Evolutionary conservation across 2,329 filamentous ascomycete species (phyloP).

Genomic region (Fusarium domesticum): DNA sequence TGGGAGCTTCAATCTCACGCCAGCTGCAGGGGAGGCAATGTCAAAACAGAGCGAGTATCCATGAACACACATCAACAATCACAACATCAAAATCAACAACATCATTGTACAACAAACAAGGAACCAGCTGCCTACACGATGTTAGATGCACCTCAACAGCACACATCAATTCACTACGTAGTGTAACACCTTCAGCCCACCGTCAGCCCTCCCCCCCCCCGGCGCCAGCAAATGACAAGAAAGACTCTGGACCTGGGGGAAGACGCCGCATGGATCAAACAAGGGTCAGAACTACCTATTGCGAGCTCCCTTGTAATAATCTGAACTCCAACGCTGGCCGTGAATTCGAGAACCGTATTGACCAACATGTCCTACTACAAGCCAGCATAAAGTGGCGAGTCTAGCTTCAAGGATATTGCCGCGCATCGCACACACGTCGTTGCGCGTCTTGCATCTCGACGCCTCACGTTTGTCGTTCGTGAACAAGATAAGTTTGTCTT

Average conservation of each 20-base stretch:
- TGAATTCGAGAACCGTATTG: background rate
- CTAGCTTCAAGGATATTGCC: background rate
- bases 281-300: constrained; percentile 13
- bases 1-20: too few species aligned
- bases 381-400: background rate
- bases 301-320: background rate
- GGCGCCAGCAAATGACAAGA: constrained; percentile 12
- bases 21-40: too few species aligned
- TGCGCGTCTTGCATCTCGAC: background rate
- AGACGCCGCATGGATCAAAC: constrained; percentile 16
- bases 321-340: background rate
- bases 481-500: background rate
- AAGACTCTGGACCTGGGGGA: constrained; percentile 12
- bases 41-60: too few species aligned
- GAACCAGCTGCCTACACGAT: too few species aligned
- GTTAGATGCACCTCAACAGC: too few species aligned
- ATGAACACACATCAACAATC: too few species aligned
- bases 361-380: background rate
- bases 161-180: too few species aligned
- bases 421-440: background rate
- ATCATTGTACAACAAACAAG: too few species aligned
- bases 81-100: too few species aligned
- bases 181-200: background rate
- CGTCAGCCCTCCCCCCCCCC: background rate
- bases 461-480: background rate